Conservation (phyloP, 2,329 filamentous ascomycete genomes). For the Apiospora koreana region DNA sequence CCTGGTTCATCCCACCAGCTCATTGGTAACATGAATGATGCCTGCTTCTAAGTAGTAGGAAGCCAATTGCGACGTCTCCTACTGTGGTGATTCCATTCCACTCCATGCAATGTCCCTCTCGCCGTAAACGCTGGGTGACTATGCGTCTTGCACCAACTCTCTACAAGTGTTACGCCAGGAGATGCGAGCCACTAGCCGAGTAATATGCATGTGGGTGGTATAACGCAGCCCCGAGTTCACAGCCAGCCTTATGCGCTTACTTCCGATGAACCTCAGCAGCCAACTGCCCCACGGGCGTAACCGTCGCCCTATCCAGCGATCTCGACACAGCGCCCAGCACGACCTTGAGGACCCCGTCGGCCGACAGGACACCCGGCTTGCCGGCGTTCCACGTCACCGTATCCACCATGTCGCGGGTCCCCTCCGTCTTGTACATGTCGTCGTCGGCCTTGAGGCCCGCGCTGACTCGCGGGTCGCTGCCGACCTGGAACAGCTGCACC, state of each 20-base stretch:
- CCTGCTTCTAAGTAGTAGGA: neutral
- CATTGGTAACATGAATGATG: neutral
- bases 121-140: neutral
- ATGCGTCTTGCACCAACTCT: neutral
- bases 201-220: too few relatives aligned
- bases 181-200: neutral
- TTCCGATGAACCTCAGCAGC: neutral
- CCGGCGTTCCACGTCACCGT: constrained; percentile 70
- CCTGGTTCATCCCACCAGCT: neutral
- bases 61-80: neutral
- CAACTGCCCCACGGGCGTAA: neutral
- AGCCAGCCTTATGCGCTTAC: neutral
- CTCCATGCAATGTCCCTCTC: neutral
- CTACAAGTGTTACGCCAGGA: neutral
- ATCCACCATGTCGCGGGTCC: constrained; percentile 89
- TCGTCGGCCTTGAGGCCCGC: constrained; percentile 77
- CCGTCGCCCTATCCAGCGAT: constrained; percentile 22
- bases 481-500: constrained; percentile 77
- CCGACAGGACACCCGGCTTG: constrained; percentile 47
- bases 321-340: constrained; percentile 60
- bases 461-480: constrained; percentile 52
- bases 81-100: neutral
- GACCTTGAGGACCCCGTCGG: constrained; percentile 64
- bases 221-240: too few relatives aligned
- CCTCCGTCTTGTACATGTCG: constrained; percentile 54